Evolutionary conservation across 345 rosid species (phyloP), one percentile per base, ranked within the genome.

Genomic region (Eucalyptus leucophloia): DNA sequence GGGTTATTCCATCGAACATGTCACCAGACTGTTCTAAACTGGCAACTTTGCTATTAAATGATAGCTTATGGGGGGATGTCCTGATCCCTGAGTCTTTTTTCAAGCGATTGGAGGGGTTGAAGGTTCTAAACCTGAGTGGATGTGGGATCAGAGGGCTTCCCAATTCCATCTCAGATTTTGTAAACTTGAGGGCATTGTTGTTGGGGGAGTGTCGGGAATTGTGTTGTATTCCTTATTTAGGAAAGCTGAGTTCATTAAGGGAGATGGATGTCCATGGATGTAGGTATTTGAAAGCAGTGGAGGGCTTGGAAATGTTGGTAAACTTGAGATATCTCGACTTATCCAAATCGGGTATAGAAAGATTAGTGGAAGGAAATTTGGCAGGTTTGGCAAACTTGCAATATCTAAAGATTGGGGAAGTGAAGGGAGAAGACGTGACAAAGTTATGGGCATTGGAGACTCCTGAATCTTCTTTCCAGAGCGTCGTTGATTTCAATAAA

Each of bases 201-300:
- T 89, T 91, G 16, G 3, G 24, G 6, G 8, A 2, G 3, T 90
- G 93, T 65, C 1, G 3, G 2, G 1, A 9, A 2, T 50, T 92
- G 45, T 7, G 23, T 9, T 7, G n/a, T 26, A 19, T 92, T n/a
- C 94, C 94, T 5, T 89, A 90, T 34, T 83, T 92, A 26, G 87
- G 87, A 10, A 87, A 85, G 15, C 60, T 91, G 37, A 26, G 2
- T 42, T 42, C 47, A 51, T 87, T 93, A 37, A 87, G 69, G 89
- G 49, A 49, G 80, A 34, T 93, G 34, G 93, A 93, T 49, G 90
- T 91, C 3, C 7, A 21, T 16, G 13, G 12, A 8, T 87, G 89
- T 47, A 88, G 54, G 2, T 37, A 5, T 9, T 87, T 92, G 37
- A 50, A 40, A 21, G 28, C 77, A 24, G 54, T 90, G 5, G 50